Base-by-base conservation (phyloP, 208 protist genomes). In the Leishmania guyanensis region DNA sequence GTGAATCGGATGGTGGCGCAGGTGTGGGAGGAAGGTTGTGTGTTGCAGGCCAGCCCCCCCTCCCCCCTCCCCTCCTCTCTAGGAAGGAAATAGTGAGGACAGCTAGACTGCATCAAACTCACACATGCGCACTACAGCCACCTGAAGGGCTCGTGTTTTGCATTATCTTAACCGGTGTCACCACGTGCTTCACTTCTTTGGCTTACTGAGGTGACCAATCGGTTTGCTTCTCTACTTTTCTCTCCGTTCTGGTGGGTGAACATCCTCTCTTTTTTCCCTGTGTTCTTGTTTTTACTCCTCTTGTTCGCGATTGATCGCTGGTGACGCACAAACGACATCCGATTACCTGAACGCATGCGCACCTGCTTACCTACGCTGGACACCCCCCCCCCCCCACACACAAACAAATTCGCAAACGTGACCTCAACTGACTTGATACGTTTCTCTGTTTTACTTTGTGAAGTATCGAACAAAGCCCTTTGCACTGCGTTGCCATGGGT, bases 401-500 rank as follows among this genome's bases (percentile, higher is more conserved):
- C 14, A 5, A 6, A 33, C 29, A 36, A 36, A 14, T 17, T 51
- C 5, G 22, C 33, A 48, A 71, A 9, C 36, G 39, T n/a, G 66
- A 48, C 33, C 39, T 73, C 12, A 12, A 33, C 69, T 73, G 46
- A n/a, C 26, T 29, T 29, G 46, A 54, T 14, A 22, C 46, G 2
- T 17, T 17, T 39, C 39, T 50, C 20, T 9, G 14, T 10, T 50
- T 43, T 68, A 46, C 26, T 43, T 16, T 26, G 4, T 20, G 26
- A 53, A n/a, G 56, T 9, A n/a, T 51, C 26, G 3, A 50, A 58
- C 64, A 29, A 62, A 14, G 48, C 10, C 4, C 1, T 17, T 51
- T 36, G 20, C 14, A 73, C 43, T 26, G 36, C 26, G 4, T 56
- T 33, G n/a, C 48, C 14, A 89, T 98, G 94, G 94, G 94, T n/a